These are phyloP conservation scores for Suillus decipiens DNA, from an alignment of 768 basidiomycete species.

Conservation along the genomic window DNA sequence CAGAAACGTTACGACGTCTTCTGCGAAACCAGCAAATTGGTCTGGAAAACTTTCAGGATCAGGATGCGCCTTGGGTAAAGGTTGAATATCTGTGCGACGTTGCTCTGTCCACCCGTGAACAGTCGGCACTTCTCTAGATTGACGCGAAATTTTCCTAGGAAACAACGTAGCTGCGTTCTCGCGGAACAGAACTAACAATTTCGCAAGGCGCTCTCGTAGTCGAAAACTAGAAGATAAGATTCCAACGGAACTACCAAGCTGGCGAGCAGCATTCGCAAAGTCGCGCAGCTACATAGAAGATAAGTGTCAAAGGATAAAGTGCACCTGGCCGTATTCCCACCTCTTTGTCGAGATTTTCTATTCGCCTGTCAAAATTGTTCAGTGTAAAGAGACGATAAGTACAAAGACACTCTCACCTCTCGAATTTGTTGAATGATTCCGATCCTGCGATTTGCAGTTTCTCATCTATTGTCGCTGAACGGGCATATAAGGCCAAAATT, in stretches of 20 bases:
- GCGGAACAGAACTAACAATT: constrained; percentile 51
- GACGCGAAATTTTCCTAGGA: constrained; percentile 46
- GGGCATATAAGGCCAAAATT: constrained; percentile 10
- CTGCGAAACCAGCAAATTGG: constrained; percentile 48
- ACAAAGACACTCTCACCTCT: constrained; percentile 39
- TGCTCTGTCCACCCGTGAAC: constrained; percentile 37
- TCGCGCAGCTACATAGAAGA: constrained; percentile 42
- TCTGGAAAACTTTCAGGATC: constrained; percentile 51
- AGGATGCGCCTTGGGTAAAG: constrained; percentile 38
- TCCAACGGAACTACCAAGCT: constrained; percentile 56
- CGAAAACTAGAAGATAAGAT: constrained; percentile 55
- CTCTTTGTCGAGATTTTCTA: constrained; percentile 52
- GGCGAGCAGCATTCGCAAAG: constrained; percentile 58
- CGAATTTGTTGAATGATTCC: constrained; percentile 48
- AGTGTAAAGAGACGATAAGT: constrained; percentile 10
- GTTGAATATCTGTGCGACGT: constrained; percentile 28
- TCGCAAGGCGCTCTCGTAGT: constrained; percentile 51
- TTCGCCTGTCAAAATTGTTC: constrained; percentile 35
- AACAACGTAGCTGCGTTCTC: constrained; percentile 57
- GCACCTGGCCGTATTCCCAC: constrained; percentile 20
- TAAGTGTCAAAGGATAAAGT: constrained; percentile 15
- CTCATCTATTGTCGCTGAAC: constrained; percentile 49
- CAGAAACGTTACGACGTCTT: constrained; percentile 52
- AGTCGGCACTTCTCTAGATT: constrained; percentile 39
- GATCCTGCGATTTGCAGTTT: constrained; percentile 51